Percentiles rank a stretch among this genome's conserved stretches.
phyloP scores from a whole-genome alignment of 2,329 filamentous ascomycete genomes.

The Exophiala aquamarina region DNA sequence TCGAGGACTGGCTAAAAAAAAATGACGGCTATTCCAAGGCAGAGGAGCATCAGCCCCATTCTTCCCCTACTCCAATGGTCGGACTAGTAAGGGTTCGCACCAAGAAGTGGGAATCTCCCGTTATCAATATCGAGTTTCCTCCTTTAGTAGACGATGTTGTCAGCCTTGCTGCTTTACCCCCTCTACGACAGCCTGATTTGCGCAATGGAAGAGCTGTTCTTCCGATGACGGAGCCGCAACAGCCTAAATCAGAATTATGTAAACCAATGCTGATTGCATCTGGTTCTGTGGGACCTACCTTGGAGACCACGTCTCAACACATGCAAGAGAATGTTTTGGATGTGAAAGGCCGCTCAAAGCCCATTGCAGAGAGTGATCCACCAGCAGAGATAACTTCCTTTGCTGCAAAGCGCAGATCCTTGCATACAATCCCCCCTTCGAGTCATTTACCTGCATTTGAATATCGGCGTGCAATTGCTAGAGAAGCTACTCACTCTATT shows the following conservation, averaged over 20 bases:
- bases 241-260: too few species aligned
- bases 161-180: neutral
- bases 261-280: too few species aligned
- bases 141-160: constrained; percentile 3
- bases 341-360: too few species aligned
- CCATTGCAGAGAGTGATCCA: too few species aligned
- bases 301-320: too few species aligned
- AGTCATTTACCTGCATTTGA: constrained; percentile 41
- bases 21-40: constrained; percentile 6
- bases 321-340: too few species aligned
- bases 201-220: too few species aligned
- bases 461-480: constrained; percentile 31
- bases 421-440: constrained; percentile 36
- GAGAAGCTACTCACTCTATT: too few species aligned
- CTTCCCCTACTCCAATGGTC: constrained; percentile 8
- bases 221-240: too few species aligned
- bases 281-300: too few species aligned
- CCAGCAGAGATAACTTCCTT: neutral
- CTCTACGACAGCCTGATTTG: neutral
- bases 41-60: neutral
- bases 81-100: constrained; percentile 10
- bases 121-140: constrained; percentile 1
- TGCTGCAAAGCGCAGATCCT: constrained; percentile 24
- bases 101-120: constrained; percentile 12
- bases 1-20: constrained; percentile 20